A percentile compares a stretch with the other conserved stretches of the same genome.
Conservation (phyloP, 2,329 filamentous ascomycete species). For the Cryphonectria japonica region DNA sequence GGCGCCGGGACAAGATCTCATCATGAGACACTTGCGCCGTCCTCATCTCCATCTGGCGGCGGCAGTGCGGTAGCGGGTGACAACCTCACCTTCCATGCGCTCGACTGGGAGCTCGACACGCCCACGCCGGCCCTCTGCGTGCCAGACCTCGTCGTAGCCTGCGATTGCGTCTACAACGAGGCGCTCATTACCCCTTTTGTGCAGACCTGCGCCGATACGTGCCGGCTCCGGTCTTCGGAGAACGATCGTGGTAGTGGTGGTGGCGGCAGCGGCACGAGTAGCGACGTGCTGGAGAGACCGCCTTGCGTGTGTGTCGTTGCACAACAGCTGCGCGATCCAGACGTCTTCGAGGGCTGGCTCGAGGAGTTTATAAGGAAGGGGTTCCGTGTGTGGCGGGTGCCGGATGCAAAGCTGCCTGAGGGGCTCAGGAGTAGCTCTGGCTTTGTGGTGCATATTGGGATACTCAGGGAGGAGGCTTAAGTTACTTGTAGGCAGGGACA, state of each 20-base stretch:
- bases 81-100: slow-evolving; percentile 59
- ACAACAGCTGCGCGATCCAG: slow-evolving; percentile 83
- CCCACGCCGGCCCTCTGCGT: slow-evolving; percentile 51
- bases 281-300: slow-evolving; percentile 4
- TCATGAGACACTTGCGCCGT: background rate
- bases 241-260: slow-evolving; percentile 27
- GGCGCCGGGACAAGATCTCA: slow-evolving; percentile 27
- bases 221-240: slow-evolving; percentile 54
- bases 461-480: slow-evolving; percentile 47
- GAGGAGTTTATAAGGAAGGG: slow-evolving; percentile 59
- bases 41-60: background rate
- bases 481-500: background rate
- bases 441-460: slow-evolving; percentile 81
- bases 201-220: slow-evolving; percentile 77
- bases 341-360: slow-evolving; percentile 85
- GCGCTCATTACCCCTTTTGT: slow-evolving; percentile 80
- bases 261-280: slow-evolving; percentile 20
- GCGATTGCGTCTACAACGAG: slow-evolving; percentile 96
- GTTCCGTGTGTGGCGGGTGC: slow-evolving; percentile 79
- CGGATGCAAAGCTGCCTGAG: slow-evolving; percentile 62
- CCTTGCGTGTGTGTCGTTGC: slow-evolving; percentile 80
- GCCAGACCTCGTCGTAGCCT: slow-evolving; percentile 74
- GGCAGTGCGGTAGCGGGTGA: slow-evolving; percentile 16
- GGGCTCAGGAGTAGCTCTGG: slow-evolving; percentile 68
- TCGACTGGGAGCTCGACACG: slow-evolving; percentile 83